These are phyloP conservation scores for Karstenula rhodostoma DNA, from an alignment of 2,329 filamentous ascomycete species.

Conservation along the genomic window DNA sequence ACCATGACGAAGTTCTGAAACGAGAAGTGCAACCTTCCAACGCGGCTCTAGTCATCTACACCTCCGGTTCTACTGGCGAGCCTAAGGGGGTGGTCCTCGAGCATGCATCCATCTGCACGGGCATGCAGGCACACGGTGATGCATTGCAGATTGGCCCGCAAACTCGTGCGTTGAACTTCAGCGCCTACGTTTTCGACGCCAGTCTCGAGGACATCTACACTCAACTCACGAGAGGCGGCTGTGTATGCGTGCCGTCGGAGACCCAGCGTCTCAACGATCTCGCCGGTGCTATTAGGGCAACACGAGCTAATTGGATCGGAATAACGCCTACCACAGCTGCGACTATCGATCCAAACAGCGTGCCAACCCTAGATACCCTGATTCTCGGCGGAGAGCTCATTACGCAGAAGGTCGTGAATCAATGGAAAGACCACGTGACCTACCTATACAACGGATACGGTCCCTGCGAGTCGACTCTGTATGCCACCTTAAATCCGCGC, in stretches of 20 bases:
- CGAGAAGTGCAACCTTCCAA: constrained; percentile 23
- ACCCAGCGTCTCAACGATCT: constrained; percentile 61
- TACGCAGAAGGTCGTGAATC: constrained; percentile 10
- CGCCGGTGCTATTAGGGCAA: constrained; percentile 54
- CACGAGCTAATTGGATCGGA: constrained; percentile 5
- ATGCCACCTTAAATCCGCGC: constrained; percentile 23
- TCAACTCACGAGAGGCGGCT: constrained; percentile 65
- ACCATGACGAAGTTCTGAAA: not conserved
- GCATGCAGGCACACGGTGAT: constrained; percentile 8
- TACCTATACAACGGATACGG: constrained; percentile 26
- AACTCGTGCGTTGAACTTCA: constrained; percentile 56
- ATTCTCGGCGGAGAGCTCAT: constrained; percentile 12
- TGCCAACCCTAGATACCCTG: not conserved
- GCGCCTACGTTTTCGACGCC: constrained; percentile 65
- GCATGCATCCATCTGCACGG: constrained; percentile 18
- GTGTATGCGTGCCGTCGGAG: constrained; percentile 65
- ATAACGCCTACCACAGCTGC: constrained; percentile 4
- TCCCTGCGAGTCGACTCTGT: constrained; percentile 24
- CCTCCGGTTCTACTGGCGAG: constrained; percentile 48
- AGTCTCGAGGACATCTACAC: constrained; percentile 64
- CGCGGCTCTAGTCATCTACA: constrained; percentile 67
- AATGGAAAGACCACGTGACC: not conserved
- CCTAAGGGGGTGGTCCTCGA: constrained; percentile 66
- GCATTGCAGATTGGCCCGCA: not conserved
- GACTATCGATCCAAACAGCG: not conserved